Evolutionary conservation across 257 asterid species (phyloP).

Genomic region (Nicotiana tomentosiformis): DNA sequence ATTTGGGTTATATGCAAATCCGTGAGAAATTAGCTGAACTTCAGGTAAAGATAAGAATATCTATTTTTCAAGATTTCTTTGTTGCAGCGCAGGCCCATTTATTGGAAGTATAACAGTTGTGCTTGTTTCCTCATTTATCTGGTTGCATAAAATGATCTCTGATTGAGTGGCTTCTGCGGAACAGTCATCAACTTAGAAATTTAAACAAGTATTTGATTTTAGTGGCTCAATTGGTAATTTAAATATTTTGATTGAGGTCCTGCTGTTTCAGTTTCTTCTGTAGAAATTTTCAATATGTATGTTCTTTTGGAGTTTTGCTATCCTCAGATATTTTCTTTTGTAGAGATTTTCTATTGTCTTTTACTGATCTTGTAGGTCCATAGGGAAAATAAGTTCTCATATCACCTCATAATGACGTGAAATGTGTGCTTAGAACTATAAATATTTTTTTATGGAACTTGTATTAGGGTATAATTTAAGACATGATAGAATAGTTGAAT

Average conservation of each 20-base stretch:
- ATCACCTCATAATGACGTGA: not conserved
- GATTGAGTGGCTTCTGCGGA: not conserved
- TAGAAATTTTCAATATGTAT: constrained; percentile 48
- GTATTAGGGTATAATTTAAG: not conserved
- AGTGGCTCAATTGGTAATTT: constrained; percentile 41
- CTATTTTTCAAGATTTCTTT: constrained; percentile 5
- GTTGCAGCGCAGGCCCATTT: not conserved
- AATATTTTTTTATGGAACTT: not conserved
- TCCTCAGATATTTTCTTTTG: constrained; percentile 14
- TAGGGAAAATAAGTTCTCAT: not conserved
- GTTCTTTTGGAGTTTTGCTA: constrained; percentile 59
- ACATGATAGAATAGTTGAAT: not conserved
- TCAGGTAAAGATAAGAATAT: constrained; percentile 47
- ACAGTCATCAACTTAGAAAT: constrained; percentile 1
- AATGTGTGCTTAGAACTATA: not conserved
- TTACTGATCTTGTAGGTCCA: not conserved
- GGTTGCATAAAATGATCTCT: not conserved
- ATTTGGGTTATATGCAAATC: constrained; percentile 90
- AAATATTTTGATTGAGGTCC: constrained; percentile 53
- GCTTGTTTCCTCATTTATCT: not conserved
- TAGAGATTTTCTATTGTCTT: not conserved
- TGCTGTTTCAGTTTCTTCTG: constrained; percentile 53
- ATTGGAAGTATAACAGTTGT: not conserved
- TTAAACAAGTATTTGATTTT: not conserved
- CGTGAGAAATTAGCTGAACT: constrained; percentile 96